Conservation (phyloP, 2,329 filamentous ascomycete genomes). For the Colletotrichum phormii region DNA sequence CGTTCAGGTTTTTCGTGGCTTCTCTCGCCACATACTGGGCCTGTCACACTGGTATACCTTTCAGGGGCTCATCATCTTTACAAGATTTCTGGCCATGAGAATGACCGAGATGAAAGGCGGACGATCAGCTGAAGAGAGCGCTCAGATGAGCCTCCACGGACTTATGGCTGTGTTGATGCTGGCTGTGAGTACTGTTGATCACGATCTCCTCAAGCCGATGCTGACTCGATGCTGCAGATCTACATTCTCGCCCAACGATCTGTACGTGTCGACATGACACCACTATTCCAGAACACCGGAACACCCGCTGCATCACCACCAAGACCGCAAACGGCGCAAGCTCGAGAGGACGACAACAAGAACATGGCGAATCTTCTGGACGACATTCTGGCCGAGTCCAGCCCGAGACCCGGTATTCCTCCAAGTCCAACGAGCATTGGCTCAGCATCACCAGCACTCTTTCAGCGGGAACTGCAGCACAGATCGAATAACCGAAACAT, state of each 20-base stretch:
- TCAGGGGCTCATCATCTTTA: conserved; percentile 68
- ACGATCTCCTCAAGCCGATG: not conserved
- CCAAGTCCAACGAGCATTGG: conserved; percentile 23
- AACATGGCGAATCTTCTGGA: conserved; percentile 61
- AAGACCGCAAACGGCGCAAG: conserved; percentile 32
- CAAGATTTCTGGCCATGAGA: conserved; percentile 63
- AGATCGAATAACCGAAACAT: conserved; percentile 29
- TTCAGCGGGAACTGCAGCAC: conserved; percentile 28
- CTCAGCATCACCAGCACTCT: conserved; percentile 39
- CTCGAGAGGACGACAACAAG: conserved; percentile 47
- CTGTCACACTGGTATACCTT: conserved; percentile 75
- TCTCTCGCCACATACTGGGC: conserved; percentile 68
- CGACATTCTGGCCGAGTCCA: conserved; percentile 52
- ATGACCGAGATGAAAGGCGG: conserved; percentile 54
- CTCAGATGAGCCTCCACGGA: conserved; percentile 64
- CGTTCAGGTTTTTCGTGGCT: conserved; percentile 69
- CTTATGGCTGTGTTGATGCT: conserved; percentile 64
- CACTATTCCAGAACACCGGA: conserved; percentile 57
- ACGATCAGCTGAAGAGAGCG: conserved; percentile 50
- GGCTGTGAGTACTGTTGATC: conserved; percentile 58
- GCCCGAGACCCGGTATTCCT: conserved; percentile 15
- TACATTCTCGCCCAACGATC: conserved; percentile 56
- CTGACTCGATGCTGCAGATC: conserved; percentile 52
- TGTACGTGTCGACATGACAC: conserved; percentile 68
- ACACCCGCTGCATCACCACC: conserved; percentile 41